A percentile compares a stretch with the other conserved stretches of the same genome.
Evolutionary conservation across 2,329 filamentous ascomycete species (phyloP).

Genomic region (Colletotrichum sp.): DNA sequence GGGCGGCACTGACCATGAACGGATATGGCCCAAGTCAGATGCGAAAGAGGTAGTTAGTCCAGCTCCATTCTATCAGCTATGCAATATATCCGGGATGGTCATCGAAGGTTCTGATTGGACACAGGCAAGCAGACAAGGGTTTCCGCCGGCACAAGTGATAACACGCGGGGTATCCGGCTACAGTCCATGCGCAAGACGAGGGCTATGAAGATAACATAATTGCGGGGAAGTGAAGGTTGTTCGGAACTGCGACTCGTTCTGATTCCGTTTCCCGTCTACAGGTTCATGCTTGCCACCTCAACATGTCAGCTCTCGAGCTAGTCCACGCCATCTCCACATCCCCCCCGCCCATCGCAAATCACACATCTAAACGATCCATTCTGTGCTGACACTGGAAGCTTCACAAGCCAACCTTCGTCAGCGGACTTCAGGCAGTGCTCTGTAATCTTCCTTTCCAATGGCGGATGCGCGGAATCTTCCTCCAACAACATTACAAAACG

Average conservation of each 20-base stretch:
- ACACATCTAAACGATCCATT: neutral
- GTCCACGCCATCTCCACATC: neutral
- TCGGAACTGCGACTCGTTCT: neutral
- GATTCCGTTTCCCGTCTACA: neutral
- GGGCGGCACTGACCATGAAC: neutral
- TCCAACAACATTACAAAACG: neutral
- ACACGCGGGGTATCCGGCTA: neutral
- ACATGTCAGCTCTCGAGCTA: neutral
- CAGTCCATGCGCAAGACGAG: neutral
- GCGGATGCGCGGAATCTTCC: neutral
- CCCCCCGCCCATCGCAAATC: neutral
- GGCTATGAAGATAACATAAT: neutral
- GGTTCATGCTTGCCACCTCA: neutral
- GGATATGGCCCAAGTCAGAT: neutral
- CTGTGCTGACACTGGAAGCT: neutral
- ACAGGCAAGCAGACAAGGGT: neutral
- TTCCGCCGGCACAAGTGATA: neutral
- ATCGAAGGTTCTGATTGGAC: neutral
- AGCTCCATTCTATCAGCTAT: neutral
- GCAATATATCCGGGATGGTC: neutral
- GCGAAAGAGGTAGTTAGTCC: neutral
- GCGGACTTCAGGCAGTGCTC: neutral
- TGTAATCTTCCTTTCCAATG: neutral
- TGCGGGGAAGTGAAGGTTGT: neutral
- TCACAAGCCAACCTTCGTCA: neutral